phyloP scores from a whole-genome alignment of 495 filamentous ascomycete species.

The Echria macrotheca region DNA sequence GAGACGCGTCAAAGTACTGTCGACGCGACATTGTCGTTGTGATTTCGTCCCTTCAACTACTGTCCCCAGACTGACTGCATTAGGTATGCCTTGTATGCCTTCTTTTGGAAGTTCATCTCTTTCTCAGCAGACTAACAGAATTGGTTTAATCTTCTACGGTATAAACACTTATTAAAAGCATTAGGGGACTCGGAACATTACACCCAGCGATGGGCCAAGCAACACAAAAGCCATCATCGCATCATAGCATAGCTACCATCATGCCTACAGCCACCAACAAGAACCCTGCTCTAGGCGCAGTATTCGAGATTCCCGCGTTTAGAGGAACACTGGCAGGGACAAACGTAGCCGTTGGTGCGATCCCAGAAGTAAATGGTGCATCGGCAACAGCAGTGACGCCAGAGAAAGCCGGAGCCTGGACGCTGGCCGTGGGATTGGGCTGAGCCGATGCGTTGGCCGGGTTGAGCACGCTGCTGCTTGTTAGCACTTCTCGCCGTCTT shows the following conservation, averaged over 20 bases:
- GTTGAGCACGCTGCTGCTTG: conserved; percentile 21
- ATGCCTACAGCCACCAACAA: conserved; percentile 8
- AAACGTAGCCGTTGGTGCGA: conserved; percentile 34
- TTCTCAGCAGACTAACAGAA: no score
- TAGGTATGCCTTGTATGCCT: no score
- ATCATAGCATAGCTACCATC: conserved; percentile 3
- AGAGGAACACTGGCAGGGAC: conserved; percentile 28
- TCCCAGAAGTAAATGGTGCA: conserved; percentile 38
- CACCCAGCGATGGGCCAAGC: no score
- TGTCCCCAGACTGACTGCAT: no score
- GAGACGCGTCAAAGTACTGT: no score
- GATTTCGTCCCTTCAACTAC: no score
- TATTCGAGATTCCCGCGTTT: conserved; percentile 2
- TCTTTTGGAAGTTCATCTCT: no score
- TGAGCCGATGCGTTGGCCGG: conserved; percentile 26
- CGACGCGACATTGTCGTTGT: no score
- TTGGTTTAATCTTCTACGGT: no score
- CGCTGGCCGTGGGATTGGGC: conserved; percentile 23
- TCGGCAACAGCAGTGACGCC: conserved; percentile 19
- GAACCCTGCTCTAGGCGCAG: conserved; percentile 4
- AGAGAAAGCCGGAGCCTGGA: conserved; percentile 34
- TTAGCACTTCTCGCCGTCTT: neutral
- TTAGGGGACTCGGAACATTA: no score
- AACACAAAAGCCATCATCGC: no score
- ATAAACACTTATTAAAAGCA: no score